A percentile compares a stretch with the other conserved stretches of the same genome.
phyloP scores from a whole-genome alignment of 2,329 filamentous ascomycete species.

The Sporothrix brunneoviolacea region DNA sequence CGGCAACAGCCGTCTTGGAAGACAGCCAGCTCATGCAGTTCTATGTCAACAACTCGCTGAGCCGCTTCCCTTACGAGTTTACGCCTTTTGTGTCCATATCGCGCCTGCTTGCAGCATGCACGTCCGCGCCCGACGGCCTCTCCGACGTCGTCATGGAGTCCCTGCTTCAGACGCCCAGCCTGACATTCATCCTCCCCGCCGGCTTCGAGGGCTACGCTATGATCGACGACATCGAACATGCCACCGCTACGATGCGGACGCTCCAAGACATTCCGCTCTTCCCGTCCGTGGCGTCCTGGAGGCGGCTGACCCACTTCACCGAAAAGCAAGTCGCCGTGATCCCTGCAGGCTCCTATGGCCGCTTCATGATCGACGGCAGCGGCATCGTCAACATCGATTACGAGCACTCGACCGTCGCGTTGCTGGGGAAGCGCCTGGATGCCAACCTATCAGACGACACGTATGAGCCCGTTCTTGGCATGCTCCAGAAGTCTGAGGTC shows the following conservation, averaged over 20 bases:
- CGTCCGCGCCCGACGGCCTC: slow-evolving; percentile 28
- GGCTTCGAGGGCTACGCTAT: slow-evolving; percentile 70
- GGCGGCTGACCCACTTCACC: slow-evolving; percentile 37
- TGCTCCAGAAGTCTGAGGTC: slow-evolving; percentile 53
- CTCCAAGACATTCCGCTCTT: slow-evolving; percentile 59
- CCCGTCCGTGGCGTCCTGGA: slow-evolving; percentile 37
- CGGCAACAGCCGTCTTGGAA: slow-evolving; percentile 39
- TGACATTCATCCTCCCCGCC: slow-evolving; percentile 71
- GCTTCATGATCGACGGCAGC: slow-evolving; percentile 70
- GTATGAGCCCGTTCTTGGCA: slow-evolving; percentile 45
- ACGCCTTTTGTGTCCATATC: slow-evolving; percentile 67
- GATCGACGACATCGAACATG: slow-evolving; percentile 67
- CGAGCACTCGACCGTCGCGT: slow-evolving; percentile 69
- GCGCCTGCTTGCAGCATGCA: slow-evolving; percentile 54
- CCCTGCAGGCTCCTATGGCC: slow-evolving; percentile 58
- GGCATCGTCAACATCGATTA: slow-evolving; percentile 72
- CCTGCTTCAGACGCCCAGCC: slow-evolving; percentile 61
- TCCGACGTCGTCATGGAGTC: slow-evolving; percentile 50
- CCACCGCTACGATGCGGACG: slow-evolving; percentile 66
- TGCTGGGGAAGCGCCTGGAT: slow-evolving; percentile 70
- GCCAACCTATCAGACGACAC: slow-evolving; percentile 55
- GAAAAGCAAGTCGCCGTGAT: slow-evolving; percentile 49
- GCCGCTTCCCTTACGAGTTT: slow-evolving; percentile 81
- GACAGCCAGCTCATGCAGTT: slow-evolving; percentile 51
- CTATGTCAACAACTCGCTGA: slow-evolving; percentile 61